Evolutionary conservation across 306 rosid genomes (phyloP).

Genomic region (Adenanthera pavonina): DNA sequence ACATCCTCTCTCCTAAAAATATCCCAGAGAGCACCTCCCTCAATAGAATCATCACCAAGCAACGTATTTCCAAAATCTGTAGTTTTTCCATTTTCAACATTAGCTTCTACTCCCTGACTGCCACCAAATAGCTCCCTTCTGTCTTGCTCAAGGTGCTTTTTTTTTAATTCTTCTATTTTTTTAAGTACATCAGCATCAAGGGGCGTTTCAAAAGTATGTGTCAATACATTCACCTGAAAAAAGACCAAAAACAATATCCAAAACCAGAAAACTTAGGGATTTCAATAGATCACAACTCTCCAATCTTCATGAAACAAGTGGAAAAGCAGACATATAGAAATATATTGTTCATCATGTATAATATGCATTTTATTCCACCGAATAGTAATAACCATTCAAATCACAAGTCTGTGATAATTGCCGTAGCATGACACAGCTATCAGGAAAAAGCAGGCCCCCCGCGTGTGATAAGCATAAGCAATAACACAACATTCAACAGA

Average conservation of each 20-base stretch:
- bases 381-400: background rate
- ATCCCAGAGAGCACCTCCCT: constrained; percentile 90
- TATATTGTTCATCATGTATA: background rate
- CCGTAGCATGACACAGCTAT: background rate
- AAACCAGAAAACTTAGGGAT: background rate
- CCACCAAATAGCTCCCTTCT: constrained; percentile 50
- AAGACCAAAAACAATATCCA: background rate
- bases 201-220: constrained; percentile 62
- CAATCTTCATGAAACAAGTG: background rate
- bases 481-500: background rate
- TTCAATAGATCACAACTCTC: background rate
- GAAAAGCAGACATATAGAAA: background rate
- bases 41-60: constrained; percentile 45
- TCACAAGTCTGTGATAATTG: background rate
- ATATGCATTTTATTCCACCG: background rate
- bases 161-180: constrained; percentile 46
- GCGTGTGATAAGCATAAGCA: background rate
- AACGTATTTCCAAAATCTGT: constrained; percentile 5
- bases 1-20: constrained; percentile 86
- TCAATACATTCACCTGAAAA: constrained; percentile 77
- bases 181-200: background rate
- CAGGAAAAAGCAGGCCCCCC: background rate
- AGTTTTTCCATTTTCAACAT: background rate
- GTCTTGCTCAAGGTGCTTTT: constrained; percentile 62
- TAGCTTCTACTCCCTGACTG: constrained; percentile 27